Evolutionary conservation across 106 monocot genomes (phyloP), one percentile per base, ranked within the genome.

Genomic region (Alisma plantagoaquatica): DNA sequence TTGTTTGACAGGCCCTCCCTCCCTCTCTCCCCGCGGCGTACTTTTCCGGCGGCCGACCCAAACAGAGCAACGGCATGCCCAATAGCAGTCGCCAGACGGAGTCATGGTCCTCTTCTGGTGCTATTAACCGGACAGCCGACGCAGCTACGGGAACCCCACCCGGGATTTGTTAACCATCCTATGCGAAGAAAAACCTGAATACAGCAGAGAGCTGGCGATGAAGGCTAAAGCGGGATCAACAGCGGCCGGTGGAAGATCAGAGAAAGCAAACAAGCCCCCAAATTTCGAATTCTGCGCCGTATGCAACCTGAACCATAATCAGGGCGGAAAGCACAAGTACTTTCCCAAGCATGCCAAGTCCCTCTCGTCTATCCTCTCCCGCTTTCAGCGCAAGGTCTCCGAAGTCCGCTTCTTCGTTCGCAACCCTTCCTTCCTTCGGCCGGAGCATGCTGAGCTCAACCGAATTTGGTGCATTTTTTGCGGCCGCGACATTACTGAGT

Each of bases 381-480:
- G 84, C 28, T 89, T 89, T 73, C 68, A 33, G 22, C 30, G 42
- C 29, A 89, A 76, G 62, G 47, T 98, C 52, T 32, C 67, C 38
- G 73, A 66, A 38, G 23, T 89, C 53, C 68, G 54, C 20, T 70
- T 61, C 64, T 80, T 67, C 53, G 54, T 87, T 30, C 35, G 29
- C 18, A 64, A 72, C 33, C 87, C 87, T 12, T 46, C 71, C 25
- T 51, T 47, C 22, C 69, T 77, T 23, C 66, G 63, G 18, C 56
- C 77, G 26, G 77, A 74, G 18, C 62, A 49, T 23, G 49, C 69
- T 32, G 11, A 30, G 9, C 63, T 21, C 46, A 61, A 56, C 50
- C 70, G 73, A 26, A 23, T 96, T 61, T 96, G 88, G 96, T 96
- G 96, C 65, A 31, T 68, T 55, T 96, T 88, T 73, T 96, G 96